Conservation (phyloP, 768 basidiomycete genomes). For the Lyophyllum atratum region DNA sequence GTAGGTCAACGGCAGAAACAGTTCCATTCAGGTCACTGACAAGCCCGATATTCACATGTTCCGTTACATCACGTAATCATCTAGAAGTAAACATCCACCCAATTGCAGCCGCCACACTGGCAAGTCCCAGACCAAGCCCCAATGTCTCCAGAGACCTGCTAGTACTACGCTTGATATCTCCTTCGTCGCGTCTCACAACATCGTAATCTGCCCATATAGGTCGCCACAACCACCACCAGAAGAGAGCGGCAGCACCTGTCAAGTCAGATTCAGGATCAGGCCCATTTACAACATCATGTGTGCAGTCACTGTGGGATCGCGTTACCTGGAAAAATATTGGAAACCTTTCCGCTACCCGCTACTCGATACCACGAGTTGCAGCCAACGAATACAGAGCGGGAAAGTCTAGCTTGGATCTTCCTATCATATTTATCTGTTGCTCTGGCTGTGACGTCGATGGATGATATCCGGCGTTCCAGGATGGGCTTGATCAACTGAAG, state of each 20-base stretch:
- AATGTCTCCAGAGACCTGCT: not conserved
- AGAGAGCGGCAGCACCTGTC: conserved; percentile 8
- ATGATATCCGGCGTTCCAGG: conserved; percentile 13
- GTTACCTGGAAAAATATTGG: conserved; percentile 42
- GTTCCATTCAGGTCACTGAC: not conserved
- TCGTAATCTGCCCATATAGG: conserved; percentile 18
- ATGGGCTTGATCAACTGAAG: conserved; percentile 25
- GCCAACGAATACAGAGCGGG: conserved; percentile 25
- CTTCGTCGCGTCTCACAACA: not conserved
- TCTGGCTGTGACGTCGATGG: conserved; percentile 18
- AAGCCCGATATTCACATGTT: conserved; percentile 17
- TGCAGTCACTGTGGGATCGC: not conserved
- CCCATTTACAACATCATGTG: not conserved
- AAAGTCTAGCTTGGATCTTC: conserved; percentile 19
- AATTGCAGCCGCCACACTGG: not conserved
- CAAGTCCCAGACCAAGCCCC: not conserved
- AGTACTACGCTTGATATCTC: not conserved
- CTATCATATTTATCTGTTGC: conserved; percentile 24
- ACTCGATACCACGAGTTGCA: conserved; percentile 45
- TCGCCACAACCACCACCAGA: conserved; percentile 21
- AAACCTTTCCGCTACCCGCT: conserved; percentile 36
- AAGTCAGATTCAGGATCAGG: not conserved
- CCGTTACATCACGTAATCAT: not conserved
- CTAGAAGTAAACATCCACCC: not conserved
- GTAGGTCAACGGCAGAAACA: not conserved